These are phyloP conservation scores for Teunomyces atbi DNA, from an alignment of 805 yeast species.

Conservation along the genomic window DNA sequence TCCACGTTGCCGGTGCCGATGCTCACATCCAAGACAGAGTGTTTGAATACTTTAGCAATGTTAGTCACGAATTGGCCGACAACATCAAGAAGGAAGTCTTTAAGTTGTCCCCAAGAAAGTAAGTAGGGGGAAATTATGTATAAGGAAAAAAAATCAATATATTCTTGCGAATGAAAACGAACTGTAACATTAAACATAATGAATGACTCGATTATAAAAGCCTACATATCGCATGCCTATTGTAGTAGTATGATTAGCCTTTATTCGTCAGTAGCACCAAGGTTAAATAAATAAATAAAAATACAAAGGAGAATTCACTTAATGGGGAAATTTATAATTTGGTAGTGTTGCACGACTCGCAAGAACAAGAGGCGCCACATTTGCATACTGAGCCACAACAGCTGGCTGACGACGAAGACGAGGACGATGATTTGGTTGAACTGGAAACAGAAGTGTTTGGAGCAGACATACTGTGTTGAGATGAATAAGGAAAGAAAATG, in stretches of 20 bases:
- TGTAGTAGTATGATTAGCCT: neutral
- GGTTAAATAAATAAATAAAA: too few species aligned
- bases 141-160: neutral
- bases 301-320: neutral
- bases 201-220: too few species aligned
- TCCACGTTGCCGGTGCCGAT: slow-evolving; percentile 67
- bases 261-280: too few species aligned
- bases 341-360: slow-evolving; percentile 43
- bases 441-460: slow-evolving; percentile 4
- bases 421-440: slow-evolving; percentile 13
- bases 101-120: slow-evolving; percentile 49
- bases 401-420: slow-evolving; percentile 17
- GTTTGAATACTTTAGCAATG: slow-evolving; percentile 71
- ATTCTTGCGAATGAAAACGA: neutral
- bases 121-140: slow-evolving; percentile 7
- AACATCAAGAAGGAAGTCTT: slow-evolving; percentile 64
- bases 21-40: slow-evolving; percentile 78
- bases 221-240: too few species aligned
- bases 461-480: neutral
- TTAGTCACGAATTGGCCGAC: slow-evolving; percentile 64
- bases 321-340: slow-evolving; percentile 23
- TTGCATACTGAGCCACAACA: slow-evolving; percentile 41
- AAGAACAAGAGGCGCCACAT: slow-evolving; percentile 40
- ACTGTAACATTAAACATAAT: neutral
- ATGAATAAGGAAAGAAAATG: slow-evolving; percentile 7